Conservation (phyloP, 2,329 filamentous ascomycete genomes). For the Aspergillus arachidicola region DNA sequence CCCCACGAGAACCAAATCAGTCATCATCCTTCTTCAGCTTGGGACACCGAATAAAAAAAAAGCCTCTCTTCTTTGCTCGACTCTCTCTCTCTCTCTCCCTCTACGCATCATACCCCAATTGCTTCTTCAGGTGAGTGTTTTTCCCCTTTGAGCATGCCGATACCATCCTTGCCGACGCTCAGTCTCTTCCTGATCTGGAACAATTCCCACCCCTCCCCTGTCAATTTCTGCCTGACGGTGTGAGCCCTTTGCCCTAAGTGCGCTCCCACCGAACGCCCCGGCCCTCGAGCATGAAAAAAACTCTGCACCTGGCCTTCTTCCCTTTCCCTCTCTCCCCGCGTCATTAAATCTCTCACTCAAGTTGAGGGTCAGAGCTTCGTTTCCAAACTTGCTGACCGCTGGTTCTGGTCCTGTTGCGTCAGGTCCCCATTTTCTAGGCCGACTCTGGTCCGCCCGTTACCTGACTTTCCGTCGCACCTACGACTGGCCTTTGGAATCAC, state of each 20-base stretch:
- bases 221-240: constrained; percentile 19
- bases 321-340: constrained; percentile 1
- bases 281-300: constrained; percentile 22
- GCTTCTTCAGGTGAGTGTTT: constrained; percentile 5
- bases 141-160: constrained; percentile 4
- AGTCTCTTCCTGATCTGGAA: constrained; percentile 2
- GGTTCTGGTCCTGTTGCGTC: constrained; percentile 10
- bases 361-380: constrained; percentile 2
- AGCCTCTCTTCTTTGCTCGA: neutral
- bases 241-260: constrained; percentile 30
- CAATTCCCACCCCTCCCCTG: neutral
- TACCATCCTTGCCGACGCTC: constrained; percentile 5
- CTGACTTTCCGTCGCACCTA: constrained; percentile 10
- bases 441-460: constrained; percentile 16
- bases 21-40: constrained; percentile 3
- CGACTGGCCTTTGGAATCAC: constrained; percentile 40
- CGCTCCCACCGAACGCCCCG: constrained; percentile 11
- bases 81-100: neutral
- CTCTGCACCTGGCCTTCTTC: constrained; percentile 18
- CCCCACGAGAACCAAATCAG: constrained; percentile 16
- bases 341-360: constrained; percentile 10
- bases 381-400: constrained; percentile 18
- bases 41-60: neutral
- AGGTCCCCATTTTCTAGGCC: constrained; percentile 17
- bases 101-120: neutral